Conservation (phyloP, 371 early-diverging fungal genomes). For the Mycotypha africana region DNA sequence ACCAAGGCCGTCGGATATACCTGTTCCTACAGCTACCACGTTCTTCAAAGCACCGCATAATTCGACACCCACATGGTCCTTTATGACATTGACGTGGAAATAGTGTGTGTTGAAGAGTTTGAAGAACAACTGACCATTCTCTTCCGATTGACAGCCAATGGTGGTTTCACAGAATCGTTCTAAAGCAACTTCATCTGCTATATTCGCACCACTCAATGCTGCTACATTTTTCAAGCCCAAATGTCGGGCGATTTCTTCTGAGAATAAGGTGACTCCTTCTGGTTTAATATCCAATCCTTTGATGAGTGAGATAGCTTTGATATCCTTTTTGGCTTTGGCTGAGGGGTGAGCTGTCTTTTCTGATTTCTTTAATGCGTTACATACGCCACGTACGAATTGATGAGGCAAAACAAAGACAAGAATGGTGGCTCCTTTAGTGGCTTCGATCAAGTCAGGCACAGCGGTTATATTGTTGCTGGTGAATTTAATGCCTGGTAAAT, state of each 20-base stretch:
- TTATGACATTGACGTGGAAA: slow-evolving; percentile 80
- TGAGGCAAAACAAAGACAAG: slow-evolving; percentile 97
- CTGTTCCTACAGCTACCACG: slow-evolving; percentile 97
- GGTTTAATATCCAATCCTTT: slow-evolving; percentile 88
- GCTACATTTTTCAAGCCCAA: slow-evolving; percentile 69
- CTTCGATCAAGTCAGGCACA: slow-evolving; percentile 72
- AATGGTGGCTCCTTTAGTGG: slow-evolving; percentile 79
- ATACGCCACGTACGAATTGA: slow-evolving; percentile 88
- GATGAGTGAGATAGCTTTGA: slow-evolving; percentile 91
- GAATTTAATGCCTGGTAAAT: slow-evolving; percentile 89
- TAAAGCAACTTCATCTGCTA: slow-evolving; percentile 96
- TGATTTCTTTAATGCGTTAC: slow-evolving; percentile 73
- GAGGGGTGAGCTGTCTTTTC: no score
- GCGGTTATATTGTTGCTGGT: slow-evolving; percentile 88
- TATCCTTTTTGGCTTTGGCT: slow-evolving; percentile 58
- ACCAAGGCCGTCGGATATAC: slow-evolving; percentile 89
- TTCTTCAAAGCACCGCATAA: slow-evolving; percentile 99
- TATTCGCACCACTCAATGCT: slow-evolving; percentile 98
- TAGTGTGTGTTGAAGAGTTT: slow-evolving; percentile 81
- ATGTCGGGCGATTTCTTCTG: slow-evolving; percentile 79
- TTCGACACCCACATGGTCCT: slow-evolving; percentile 92
- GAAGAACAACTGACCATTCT: slow-evolving; percentile 58
- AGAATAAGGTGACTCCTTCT: slow-evolving; percentile 76
- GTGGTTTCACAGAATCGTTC: slow-evolving; percentile 96
- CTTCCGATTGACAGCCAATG: slow-evolving; percentile 69